These are phyloP conservation scores for Pseudoturritis turrita DNA, from an alignment of 345 rosid species.

Conservation along the genomic window DNA sequence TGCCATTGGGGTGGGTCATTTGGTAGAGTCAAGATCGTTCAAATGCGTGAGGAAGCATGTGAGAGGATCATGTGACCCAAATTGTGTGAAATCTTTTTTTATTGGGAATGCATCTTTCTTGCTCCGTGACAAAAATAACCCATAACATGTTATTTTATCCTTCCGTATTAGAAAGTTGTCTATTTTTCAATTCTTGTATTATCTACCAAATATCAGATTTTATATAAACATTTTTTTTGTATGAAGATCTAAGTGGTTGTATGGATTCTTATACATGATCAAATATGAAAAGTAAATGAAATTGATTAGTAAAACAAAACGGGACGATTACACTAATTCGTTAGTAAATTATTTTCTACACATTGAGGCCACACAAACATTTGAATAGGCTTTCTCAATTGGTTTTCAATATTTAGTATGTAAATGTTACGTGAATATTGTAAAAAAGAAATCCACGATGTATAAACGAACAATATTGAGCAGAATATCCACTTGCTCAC, in stretches of 20 bases:
- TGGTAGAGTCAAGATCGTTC: conserved; percentile 23
- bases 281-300: neutral
- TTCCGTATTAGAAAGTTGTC: neutral
- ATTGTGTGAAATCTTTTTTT: neutral
- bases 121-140: conserved; percentile 23
- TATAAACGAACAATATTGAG: neutral
- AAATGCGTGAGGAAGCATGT: conserved; percentile 28
- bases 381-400: neutral
- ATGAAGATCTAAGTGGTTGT: neutral
- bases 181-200: neutral
- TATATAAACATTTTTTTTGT: neutral
- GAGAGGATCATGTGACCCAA: conserved; percentile 28
- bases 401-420: neutral
- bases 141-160: conserved; percentile 16
- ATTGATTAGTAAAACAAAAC: neutral
- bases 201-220: neutral
- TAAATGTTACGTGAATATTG: neutral
- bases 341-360: neutral
- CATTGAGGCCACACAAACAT: neutral
- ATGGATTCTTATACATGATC: neutral
- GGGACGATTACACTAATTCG: neutral
- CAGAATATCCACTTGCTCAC: neutral
- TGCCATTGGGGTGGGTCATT: conserved; percentile 9
- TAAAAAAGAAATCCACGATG: neutral
- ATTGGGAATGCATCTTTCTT: conserved; percentile 8